Percentiles rank a stretch among this genome's conserved stretches.
These are phyloP conservation scores for Aspergillus oerlinghausenensis DNA, from an alignment of 2,329 filamentous ascomycete genomes.

Conservation along the genomic window DNA sequence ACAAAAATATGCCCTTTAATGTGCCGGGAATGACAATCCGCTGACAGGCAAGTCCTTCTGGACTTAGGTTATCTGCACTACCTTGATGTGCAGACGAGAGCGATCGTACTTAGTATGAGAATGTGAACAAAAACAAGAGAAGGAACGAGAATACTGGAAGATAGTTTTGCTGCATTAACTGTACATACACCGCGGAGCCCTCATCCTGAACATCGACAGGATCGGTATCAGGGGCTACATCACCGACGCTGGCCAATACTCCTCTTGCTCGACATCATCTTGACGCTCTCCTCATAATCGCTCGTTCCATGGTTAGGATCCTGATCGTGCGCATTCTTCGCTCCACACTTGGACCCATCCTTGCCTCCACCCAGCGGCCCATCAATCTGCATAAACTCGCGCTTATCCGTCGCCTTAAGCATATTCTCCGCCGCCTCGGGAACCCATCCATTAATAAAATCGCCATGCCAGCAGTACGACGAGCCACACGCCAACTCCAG, in stretches of 20 bases:
- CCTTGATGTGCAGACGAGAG: too few species aligned
- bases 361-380: not conserved
- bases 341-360: not conserved
- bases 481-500: constrained; percentile 8
- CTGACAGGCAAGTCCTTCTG: too few species aligned
- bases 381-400: constrained; percentile 3
- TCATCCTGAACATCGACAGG: too few species aligned
- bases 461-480: constrained; percentile 8
- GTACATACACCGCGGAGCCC: too few species aligned
- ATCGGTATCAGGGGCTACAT: not conserved
- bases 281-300: constrained; percentile 10
- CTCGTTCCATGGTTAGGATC: constrained; percentile 13
- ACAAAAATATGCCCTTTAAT: too few species aligned
- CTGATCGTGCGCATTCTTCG: constrained; percentile 2
- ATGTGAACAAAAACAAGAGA: too few species aligned
- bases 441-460: constrained; percentile 12
- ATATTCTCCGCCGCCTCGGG: constrained; percentile 14
- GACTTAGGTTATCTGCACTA: too few species aligned
- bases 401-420: constrained; percentile 4
- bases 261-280: constrained; percentile 8
- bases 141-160: too few species aligned
- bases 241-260: not conserved
- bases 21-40: too few species aligned
- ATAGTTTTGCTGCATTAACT: too few species aligned
- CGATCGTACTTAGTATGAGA: too few species aligned